Percentiles rank a stretch among this genome's conserved stretches.
phyloP scores from a whole-genome alignment of 2,329 filamentous ascomycete genomes.

The Botrytis porri region DNA sequence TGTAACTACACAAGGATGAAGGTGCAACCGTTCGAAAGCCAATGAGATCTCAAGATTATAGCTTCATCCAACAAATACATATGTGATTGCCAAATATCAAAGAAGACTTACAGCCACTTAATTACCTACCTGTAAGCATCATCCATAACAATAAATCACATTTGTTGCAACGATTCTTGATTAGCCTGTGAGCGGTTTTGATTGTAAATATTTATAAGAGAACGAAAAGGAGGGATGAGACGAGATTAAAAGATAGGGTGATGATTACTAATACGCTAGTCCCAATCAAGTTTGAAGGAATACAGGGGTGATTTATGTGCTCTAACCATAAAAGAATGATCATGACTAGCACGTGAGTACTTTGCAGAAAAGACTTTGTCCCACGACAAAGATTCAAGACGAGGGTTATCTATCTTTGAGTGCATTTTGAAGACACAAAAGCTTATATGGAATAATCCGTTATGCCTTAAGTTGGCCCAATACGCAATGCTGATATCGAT shows the following conservation, averaged over 20 bases:
- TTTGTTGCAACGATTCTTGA: not conserved
- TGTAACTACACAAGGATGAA: conserved; percentile 1
- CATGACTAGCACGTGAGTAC: not conserved
- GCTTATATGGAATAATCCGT: not conserved
- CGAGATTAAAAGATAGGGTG: not conserved
- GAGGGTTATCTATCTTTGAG: not conserved
- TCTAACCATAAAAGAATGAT: not conserved
- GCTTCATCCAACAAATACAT: not conserved
- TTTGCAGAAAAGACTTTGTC: not conserved
- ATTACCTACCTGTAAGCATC: not conserved
- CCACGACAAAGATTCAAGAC: not conserved
- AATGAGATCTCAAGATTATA: not conserved
- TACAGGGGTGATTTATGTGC: not conserved
- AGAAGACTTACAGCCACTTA: not conserved
- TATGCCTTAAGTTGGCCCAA: not conserved
- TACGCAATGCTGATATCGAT: not conserved
- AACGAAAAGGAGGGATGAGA: not conserved
- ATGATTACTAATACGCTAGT: not conserved
- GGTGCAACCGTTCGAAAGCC: not conserved
- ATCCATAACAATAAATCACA: not conserved
- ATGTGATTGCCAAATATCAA: not conserved
- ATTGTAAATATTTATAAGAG: not conserved
- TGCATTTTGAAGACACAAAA: not conserved
- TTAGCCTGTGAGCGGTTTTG: not conserved
- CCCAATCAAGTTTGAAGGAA: not conserved